Evolutionary conservation across 192 early-diverging fungal species (phyloP), one percentile per base, ranked within the genome.

Genomic region (Lunasporangiospora selenospora): DNA sequence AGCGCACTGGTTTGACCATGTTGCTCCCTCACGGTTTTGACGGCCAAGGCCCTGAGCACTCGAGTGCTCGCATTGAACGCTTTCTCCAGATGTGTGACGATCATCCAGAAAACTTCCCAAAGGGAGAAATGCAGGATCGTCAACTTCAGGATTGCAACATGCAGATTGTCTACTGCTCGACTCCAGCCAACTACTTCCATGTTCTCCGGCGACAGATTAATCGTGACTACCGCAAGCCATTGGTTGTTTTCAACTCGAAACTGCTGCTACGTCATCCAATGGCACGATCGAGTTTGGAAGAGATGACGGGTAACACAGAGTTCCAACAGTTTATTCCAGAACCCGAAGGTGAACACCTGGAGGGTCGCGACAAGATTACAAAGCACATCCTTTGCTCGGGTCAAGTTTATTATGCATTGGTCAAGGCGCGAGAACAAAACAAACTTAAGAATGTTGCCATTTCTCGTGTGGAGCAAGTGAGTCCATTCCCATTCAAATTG

Each of bases 131-230:
- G 76, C 75, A 88, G 42, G 77, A 90, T 30, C 85, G 95, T 41
- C 93, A 95, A 83, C 93, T 94, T 65, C 95, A 95, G 77, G 93
- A 96, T 76, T 93, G 91, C 83, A 97, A 93, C 83, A 93, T 96
- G 88, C 93, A 95, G 82, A 90, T 97, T 18, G 87, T 94, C 18
- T 93, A 95, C 81, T 88, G 90, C 29, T 90, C 93, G 30, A 95
- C 94, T 16, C 95, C 95, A 18, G 84, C 89, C 55, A 95, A 97
- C 75, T 96, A 92, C 85, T 97, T 93, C 89, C 95, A 97, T 70
- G 90, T 79, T 3, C 78, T 97, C 67, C 85, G 95, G 46, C 87
- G 95, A 62, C 95, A 97, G 80, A 89, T 97, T 51, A 87, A 90
- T 83, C 88, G 95, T 71, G 92, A 95, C 67, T 97, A 93, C 89